Percentiles rank a stretch among this genome's conserved stretches.
Conservation (phyloP, 202 grass and related monocot species). For the Setaria italica region DNA sequence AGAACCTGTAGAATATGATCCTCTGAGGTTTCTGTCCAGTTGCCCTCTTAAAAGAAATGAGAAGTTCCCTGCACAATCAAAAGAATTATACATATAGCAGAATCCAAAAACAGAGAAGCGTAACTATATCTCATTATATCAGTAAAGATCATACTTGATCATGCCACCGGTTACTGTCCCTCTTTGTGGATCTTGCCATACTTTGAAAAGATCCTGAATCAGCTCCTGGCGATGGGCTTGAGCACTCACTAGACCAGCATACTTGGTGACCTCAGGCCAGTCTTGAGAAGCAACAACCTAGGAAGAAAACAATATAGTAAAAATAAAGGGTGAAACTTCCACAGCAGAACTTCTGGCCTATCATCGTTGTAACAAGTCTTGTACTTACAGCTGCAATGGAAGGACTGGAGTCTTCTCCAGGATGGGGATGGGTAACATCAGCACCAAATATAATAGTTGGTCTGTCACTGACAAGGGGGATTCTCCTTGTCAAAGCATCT, state of each 20-base stretch:
- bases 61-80: conserved; percentile 80
- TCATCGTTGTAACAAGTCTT: not conserved
- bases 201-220: conserved; percentile 97
- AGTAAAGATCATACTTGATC: conserved; percentile 76
- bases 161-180: conserved; percentile 89
- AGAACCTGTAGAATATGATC: conserved; percentile 84
- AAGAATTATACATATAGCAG: conserved; percentile 29
- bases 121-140: not conserved
- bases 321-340: not conserved
- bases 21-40: conserved; percentile 95
- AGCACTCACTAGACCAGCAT: conserved; percentile 94
- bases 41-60: conserved; percentile 90
- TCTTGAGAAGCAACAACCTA: conserved; percentile 99
- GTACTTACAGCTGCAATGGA: conserved; percentile 95
- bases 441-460: conserved; percentile 99
- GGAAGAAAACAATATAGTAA: conserved; percentile 18
- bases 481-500: conserved; percentile 88
- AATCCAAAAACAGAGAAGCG: conserved; percentile 13
- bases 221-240: conserved; percentile 96
- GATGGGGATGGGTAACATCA: conserved; percentile 99
- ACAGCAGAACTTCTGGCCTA: not conserved
- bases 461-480: conserved; percentile 91
- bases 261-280: conserved; percentile 98
- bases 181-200: conserved; percentile 88
- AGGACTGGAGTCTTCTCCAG: conserved; percentile 98